Evolutionary conservation across 2,329 filamentous ascomycete genomes (phyloP), one percentile per base, ranked within the genome.

Genomic region (Chaetomiaceae sp.): DNA sequence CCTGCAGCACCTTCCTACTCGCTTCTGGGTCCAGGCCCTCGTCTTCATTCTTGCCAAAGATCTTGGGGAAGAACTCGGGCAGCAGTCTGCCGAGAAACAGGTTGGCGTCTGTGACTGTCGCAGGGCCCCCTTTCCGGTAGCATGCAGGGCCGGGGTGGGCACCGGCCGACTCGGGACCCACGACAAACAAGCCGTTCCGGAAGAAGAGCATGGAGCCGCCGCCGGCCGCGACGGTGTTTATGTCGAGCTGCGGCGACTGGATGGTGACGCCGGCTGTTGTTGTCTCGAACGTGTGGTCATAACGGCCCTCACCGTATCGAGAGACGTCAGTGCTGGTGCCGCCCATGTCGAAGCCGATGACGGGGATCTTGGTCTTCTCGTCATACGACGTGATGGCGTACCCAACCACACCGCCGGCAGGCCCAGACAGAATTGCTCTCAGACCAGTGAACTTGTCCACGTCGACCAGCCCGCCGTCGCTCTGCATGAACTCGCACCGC

Each of bases 261-360:
- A 96, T 93, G 0, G 90, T 92, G 1, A 96, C 88, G n/a, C 91
- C 91, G 0, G 91, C 91, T 1, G 89, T 95, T 0, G 89, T 95
- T 0, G 90, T 95, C 68, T 95, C 91, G 59, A 96, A 96, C 0
- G 95, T 89, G 62, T 96, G 91, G 61, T 96, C 91, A 62, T 95
- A 92, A 48, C 88, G 77, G 14, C 91, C 91, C 48, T 86, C 82
- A 5, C 87, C 88, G 61, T 92, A 96, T 43, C 91, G 77, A 30
- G 88, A 95, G 9, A 96, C 89, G 66, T 96, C 91, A 1, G 91
- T 96, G 51, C 85, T 91, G 0, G 91, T 96, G 10, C 91, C 91
- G 33, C 89, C 89, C 91, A 96, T 96, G 60, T 96, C 91, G 62
- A 96, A 96, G 0, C 91, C 91, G 61, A 96, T 96, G 4, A 96